Base-by-base conservation (phyloP, 148 eudicot genomes). In the Vaccinium myrtillus region DNA sequence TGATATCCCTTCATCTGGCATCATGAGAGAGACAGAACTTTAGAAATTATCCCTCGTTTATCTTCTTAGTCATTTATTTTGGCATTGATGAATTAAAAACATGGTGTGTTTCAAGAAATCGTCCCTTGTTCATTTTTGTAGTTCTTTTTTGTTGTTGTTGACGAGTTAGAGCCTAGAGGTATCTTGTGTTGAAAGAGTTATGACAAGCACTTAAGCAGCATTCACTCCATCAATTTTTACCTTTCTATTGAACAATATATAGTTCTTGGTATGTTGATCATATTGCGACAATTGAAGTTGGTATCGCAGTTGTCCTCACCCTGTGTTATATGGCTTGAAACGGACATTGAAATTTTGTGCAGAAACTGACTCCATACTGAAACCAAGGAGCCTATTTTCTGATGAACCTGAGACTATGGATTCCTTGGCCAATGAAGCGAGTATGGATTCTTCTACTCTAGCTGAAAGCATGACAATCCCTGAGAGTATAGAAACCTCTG, bases 401-500 rank as follows among this genome's bases (percentile, higher is more conserved):
- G 69, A 83, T 30, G 84, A 75, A 46, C 2, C 16, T 13, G 63
- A 39, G 54, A 39, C 63, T 30, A 25, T 53, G 50, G 19, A 53
- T 30, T 30, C 78, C 30, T 48, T 56, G 43, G 32, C 58, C 51
- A 43, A 75, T 77, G 21, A 75, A 15, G 39, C 21, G 14, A 75
- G 21, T 23, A 83, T n/a, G 15, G 80, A 76, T 43, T 48, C 74
- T 32, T 11, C 65, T 43, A 75, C 53, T 56, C 70, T 59, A 30
- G 18, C 18, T 2, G 69, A 55, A 83, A 58, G 39, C 8, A 46
- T 25, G 14, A 8, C 30, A 65, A 6, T 63, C 32, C 55, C 69
- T 30, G 81, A 84, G 75, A 63, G 49, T 49, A 77, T 13, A 25
- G 86, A 76, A 65, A 63, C 32, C 25, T 84, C 83, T 13, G 32